Evolutionary conservation across 2,329 filamentous ascomycete species (phyloP), one percentile per base, ranked within the genome.

Genomic region (Exophiala oligosperma): DNA sequence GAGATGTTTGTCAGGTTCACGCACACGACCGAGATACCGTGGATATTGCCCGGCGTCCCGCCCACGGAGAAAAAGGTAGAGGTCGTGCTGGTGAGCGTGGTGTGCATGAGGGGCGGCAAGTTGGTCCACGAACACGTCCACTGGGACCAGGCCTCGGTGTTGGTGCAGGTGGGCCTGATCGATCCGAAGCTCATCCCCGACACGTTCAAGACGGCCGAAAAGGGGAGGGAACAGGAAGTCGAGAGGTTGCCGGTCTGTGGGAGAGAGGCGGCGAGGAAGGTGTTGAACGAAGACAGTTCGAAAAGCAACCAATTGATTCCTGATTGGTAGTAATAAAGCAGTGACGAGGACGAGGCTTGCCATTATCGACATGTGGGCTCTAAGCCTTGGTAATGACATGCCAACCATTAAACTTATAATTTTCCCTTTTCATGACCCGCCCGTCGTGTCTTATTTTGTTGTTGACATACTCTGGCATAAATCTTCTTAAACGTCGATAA

Each of bases 111-210:
- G 12, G 81, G 75, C 0, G 80, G 79, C 0, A 80, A 78, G 62
- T 69, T 85, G 11, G 82, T 78, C 69, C 79, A 78, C 17, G 84
- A 86, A 67, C 77, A 84, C 52, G 71, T 84, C 2, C 85, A 86
- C 66, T 86, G 83, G 83, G 84, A 86, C 64, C 84, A 86, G 64
- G 83, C 84, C 8, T 81, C 76, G 49, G 83, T 86, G 6, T 68
- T 86, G 12, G 79, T 85, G 46, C 83, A 86, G 66, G 73, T 83
- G 0, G 84, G 84, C 0, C 65, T 86, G 58, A 57, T 86, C 50
- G 81, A 85, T 70, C 77, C 81, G n/a, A 81, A 83, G 57, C 66
- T 80, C 9, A 74, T 85, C 21, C 80, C 81, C 0, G 70, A 76
- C 40, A 70, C 78, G 2, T 71, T 80, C 5, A 74, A 79, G 64